These are phyloP conservation scores for Arxiozyma slooffiae DNA, from an alignment of 1,139 yeast genomes.

Conservation along the genomic window DNA sequence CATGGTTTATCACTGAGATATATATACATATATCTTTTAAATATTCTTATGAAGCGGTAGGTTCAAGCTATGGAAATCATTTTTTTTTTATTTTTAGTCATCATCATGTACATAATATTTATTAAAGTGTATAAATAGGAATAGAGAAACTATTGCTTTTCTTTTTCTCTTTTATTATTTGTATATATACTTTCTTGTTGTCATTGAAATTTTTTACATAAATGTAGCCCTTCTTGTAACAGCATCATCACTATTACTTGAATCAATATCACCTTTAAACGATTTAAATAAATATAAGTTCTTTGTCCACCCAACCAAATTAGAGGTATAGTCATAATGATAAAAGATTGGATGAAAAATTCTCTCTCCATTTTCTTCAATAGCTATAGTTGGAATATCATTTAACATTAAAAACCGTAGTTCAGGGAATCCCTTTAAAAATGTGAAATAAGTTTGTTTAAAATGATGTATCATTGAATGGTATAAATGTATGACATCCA, in stretches of 20 bases:
- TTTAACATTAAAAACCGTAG: conserved; percentile 33
- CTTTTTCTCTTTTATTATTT: background rate
- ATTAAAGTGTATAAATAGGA: background rate
- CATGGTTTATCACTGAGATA: background rate
- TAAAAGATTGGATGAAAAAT: conserved; percentile 31
- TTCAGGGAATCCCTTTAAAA: conserved; percentile 29
- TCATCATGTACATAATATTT: background rate
- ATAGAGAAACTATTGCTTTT: too few species aligned
- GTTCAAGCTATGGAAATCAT: background rate
- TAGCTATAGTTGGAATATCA: conserved; percentile 33
- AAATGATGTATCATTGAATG: conserved; percentile 34
- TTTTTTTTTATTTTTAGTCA: background rate
- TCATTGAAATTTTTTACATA: conserved; percentile 2
- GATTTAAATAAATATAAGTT: conserved; percentile 8
- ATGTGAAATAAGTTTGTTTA: conserved; percentile 30
- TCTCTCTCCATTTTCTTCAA: conserved; percentile 24
- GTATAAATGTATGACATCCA: conserved; percentile 30
- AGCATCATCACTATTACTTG: conserved; percentile 11
- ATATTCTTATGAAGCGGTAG: too few species aligned
- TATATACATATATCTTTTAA: too few species aligned
- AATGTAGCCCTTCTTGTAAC: conserved; percentile 18
- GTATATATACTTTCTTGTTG: background rate
- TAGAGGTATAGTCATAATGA: conserved; percentile 26
- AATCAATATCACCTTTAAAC: conserved; percentile 2
- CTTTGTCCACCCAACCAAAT: conserved; percentile 27